Percentiles rank a stretch among this genome's conserved stretches.
Evolutionary conservation across 129 eudicot species (phyloP).

Genomic region (Deinandra increscens): DNA sequence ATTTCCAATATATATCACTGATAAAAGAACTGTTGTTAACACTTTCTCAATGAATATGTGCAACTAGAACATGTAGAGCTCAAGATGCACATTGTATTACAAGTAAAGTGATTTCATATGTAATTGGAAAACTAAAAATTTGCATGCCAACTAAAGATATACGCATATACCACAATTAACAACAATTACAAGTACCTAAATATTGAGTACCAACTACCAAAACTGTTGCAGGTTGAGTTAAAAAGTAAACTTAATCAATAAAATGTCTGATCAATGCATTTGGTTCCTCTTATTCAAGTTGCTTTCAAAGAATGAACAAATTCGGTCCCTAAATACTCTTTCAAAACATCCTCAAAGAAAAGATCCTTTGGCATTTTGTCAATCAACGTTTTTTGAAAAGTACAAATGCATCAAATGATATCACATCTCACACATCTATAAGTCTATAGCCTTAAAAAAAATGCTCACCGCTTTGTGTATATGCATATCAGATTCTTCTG

Average conservation of each 20-base stretch:
- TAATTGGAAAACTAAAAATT: neutral
- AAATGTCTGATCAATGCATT: neutral
- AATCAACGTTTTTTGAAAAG: neutral
- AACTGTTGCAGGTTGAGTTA: neutral
- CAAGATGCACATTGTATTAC: slow-evolving; percentile 3
- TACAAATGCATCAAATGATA: slow-evolving; percentile 13
- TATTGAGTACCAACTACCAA: neutral
- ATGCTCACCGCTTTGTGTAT: slow-evolving; percentile 88
- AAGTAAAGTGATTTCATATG: neutral
- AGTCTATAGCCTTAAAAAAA: neutral
- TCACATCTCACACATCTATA: neutral
- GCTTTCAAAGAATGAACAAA: neutral
- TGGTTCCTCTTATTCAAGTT: neutral
- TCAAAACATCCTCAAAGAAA: neutral
- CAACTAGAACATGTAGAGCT: neutral
- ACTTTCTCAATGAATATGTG: neutral
- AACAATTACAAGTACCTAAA: neutral
- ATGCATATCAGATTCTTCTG: slow-evolving; percentile 87
- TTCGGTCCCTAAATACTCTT: neutral
- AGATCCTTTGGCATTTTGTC: neutral
- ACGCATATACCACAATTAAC: neutral
- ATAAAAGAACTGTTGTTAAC: neutral
- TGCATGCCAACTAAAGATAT: neutral
- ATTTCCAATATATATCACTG: neutral
- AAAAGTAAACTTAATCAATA: neutral